Conservation (phyloP, 1,284 basidiomycete genomes). For the Leccinum brunneo-olivaceum region DNA sequence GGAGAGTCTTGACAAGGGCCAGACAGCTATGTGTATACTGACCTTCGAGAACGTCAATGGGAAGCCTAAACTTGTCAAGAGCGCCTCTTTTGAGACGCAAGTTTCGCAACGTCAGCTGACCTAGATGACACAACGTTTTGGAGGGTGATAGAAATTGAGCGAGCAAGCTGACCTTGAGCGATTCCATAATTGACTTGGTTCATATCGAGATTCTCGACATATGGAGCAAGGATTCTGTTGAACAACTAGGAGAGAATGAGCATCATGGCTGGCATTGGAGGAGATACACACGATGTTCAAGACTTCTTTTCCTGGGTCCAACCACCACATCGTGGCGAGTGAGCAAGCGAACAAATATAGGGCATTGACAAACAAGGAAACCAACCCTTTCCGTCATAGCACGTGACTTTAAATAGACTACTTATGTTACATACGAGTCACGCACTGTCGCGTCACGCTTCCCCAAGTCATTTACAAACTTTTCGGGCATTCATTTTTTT, state of each 20-base stretch:
- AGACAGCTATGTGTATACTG: not conserved
- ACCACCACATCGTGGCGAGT: constrained; percentile 64
- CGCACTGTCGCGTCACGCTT: constrained; percentile 2
- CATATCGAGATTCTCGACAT: constrained; percentile 95
- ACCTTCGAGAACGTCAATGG: constrained; percentile 95
- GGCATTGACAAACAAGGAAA: constrained; percentile 29
- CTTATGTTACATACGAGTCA: constrained; percentile 9
- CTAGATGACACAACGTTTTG: constrained; percentile 36
- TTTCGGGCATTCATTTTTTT: constrained; percentile 11
- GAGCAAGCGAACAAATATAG: constrained; percentile 23
- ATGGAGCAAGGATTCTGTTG: constrained; percentile 89
- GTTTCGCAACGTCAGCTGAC: constrained; percentile 77
- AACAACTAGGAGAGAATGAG: constrained; percentile 50
- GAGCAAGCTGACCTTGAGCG: constrained; percentile 60
- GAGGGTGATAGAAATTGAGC: not conserved
- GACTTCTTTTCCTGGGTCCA: constrained; percentile 73
- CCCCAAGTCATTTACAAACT: constrained; percentile 8
- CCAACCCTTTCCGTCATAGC: constrained; percentile 23
- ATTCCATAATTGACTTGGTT: constrained; percentile 95
- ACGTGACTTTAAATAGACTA: constrained; percentile 17
- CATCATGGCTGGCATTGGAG: not conserved
- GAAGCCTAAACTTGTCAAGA: constrained; percentile 93
- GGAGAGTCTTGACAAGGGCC: not conserved
- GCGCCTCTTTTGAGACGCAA: constrained; percentile 90
- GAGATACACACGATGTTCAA: constrained; percentile 57